Conservation (phyloP, 371 early-diverging fungal genomes). For the Homolaphlyctis polyrhiza region DNA sequence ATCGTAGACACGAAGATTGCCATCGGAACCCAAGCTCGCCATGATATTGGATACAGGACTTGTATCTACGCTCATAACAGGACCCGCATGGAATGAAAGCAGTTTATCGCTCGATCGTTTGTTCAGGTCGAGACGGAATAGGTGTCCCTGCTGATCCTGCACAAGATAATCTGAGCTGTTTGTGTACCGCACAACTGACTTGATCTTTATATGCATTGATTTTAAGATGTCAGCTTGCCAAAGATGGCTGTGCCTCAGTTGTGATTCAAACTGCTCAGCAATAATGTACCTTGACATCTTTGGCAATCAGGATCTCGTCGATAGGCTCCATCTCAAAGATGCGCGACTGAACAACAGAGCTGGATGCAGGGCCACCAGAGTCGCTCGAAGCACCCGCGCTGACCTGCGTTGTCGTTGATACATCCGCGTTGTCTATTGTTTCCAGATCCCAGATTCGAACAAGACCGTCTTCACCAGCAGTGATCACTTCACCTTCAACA, state of each 20-base stretch:
- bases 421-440: slow-evolving; percentile 50
- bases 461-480: slow-evolving; percentile 53
- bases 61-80: slow-evolving; percentile 29
- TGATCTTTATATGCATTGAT: slow-evolving; percentile 22
- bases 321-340: slow-evolving; percentile 48
- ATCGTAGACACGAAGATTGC: slow-evolving; percentile 36
- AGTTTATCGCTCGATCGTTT: slow-evolving; percentile 32
- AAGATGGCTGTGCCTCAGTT: too few species aligned
- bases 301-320: slow-evolving; percentile 46
- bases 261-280: too few species aligned
- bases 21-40: slow-evolving; percentile 37
- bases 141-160: slow-evolving; percentile 34
- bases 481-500: slow-evolving; percentile 41
- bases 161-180: slow-evolving; percentile 34
- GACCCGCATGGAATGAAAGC: slow-evolving; percentile 39
- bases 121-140: slow-evolving; percentile 34
- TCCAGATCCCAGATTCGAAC: slow-evolving; percentile 55
- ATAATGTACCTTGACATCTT: slow-evolving; percentile 40
- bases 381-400: slow-evolving; percentile 1
- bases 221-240: background rate
- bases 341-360: slow-evolving; percentile 23
- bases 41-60: slow-evolving; percentile 30
- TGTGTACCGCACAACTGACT: slow-evolving; percentile 27
- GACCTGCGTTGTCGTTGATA: slow-evolving; percentile 16
- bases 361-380: slow-evolving; percentile 12